Conservation (phyloP, 2,329 filamentous ascomycete genomes). For the Neofusicoccum umdonicola region DNA sequence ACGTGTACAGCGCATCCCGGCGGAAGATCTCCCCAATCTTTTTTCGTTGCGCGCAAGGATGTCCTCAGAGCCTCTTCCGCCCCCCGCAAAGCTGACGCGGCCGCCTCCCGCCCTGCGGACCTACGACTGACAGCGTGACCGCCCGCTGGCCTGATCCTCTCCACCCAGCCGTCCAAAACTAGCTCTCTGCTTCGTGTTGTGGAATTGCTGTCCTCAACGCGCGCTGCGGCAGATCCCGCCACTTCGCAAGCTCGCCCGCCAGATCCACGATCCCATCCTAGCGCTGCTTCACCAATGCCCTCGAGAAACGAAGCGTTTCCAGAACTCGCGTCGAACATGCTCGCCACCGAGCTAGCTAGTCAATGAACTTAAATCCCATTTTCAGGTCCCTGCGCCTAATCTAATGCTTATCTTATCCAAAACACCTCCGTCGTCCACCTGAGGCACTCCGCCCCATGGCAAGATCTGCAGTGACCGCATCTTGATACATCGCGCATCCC, state of each 20-base stretch:
- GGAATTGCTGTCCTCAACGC: slow-evolving; percentile 1
- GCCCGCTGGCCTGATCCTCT: slow-evolving; percentile 4
- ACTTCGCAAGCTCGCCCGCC: not conserved
- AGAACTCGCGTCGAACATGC: not conserved
- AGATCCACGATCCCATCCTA: not conserved
- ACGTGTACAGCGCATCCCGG: not conserved
- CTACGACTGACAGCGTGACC: slow-evolving; percentile 9
- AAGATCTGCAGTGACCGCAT: slow-evolving; percentile 10
- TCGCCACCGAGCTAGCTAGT: not conserved
- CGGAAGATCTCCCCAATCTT: slow-evolving; percentile 1
- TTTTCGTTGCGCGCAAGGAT: not conserved
- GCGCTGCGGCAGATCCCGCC: not conserved
- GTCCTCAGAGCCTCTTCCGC: slow-evolving; percentile 9
- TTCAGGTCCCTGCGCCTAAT: not conserved
- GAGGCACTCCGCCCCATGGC: slow-evolving; percentile 1
- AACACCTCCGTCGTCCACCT: slow-evolving; percentile 9
- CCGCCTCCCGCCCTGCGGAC: slow-evolving; percentile 7
- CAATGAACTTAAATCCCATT: not conserved
- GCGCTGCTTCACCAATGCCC: not conserved
- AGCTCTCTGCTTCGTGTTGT: slow-evolving; percentile 8
- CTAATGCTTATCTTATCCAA: slow-evolving; percentile 18
- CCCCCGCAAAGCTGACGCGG: slow-evolving; percentile 10
- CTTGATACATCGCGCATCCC: slow-evolving; percentile 5
- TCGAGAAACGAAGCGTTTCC: not conserved
- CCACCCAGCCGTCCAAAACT: not conserved